Evolutionary conservation across 768 basidiomycete species (phyloP).

Genomic region (Tylopilus balloui): DNA sequence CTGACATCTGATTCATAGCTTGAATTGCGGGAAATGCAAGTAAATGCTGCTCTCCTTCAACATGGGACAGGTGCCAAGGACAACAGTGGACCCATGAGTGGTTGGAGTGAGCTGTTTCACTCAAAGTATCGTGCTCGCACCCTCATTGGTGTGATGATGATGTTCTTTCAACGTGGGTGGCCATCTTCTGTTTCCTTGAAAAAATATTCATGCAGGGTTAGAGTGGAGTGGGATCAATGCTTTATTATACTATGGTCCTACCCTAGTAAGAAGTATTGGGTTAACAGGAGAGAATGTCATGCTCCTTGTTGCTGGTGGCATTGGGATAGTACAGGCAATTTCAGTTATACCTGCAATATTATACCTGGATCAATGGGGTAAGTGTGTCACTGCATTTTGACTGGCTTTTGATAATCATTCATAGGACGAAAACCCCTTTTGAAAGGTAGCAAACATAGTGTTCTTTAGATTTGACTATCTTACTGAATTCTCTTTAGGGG

Average conservation of each 20-base stretch:
- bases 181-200: not conserved
- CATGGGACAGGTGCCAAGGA: slow-evolving; percentile 28
- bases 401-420: not conserved
- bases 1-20: slow-evolving; percentile 38
- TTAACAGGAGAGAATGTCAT: slow-evolving; percentile 54
- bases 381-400: slow-evolving; percentile 3
- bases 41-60: slow-evolving; percentile 53
- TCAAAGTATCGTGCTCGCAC: slow-evolving; percentile 56
- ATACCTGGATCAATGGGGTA: slow-evolving; percentile 64
- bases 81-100: slow-evolving; percentile 15
- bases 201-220: slow-evolving; percentile 24
- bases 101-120: slow-evolving; percentile 57
- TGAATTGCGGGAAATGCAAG: slow-evolving; percentile 74
- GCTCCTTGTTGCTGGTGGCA: slow-evolving; percentile 70
- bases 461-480: not conserved
- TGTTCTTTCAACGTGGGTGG: slow-evolving; percentile 77
- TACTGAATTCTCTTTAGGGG: slow-evolving; percentile 31
- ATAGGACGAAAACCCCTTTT: slow-evolving; percentile 64
- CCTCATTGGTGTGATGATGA: slow-evolving; percentile 64
- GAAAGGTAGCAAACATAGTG: slow-evolving; percentile 34
- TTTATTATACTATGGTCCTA: slow-evolving; percentile 77
- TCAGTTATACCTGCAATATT: slow-evolving; percentile 72
- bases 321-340: slow-evolving; percentile 74
- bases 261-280: slow-evolving; percentile 61
- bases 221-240: slow-evolving; percentile 90